Evolutionary conservation across 2,329 filamentous ascomycete species (phyloP).

Genomic region (Penicillium verrucosum): DNA sequence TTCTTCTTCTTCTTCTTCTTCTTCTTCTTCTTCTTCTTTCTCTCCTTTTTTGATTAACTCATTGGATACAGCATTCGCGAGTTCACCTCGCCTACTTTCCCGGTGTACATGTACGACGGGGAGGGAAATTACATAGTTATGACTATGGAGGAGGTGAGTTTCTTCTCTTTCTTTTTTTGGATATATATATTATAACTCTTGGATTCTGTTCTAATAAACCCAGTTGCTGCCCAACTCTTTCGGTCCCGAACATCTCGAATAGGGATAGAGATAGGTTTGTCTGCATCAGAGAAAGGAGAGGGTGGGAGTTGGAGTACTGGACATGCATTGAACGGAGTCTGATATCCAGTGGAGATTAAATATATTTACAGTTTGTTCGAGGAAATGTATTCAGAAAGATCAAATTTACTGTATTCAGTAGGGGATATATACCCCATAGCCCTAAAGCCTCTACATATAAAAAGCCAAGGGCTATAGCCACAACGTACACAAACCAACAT

Average conservation of each 20-base stretch:
- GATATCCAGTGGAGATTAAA: neutral
- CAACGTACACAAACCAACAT: neutral
- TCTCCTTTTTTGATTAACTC: conserved; percentile 6
- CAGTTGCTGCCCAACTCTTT: conserved; percentile 68
- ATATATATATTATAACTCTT: neutral
- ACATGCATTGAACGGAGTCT: neutral
- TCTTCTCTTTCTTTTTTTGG: neutral
- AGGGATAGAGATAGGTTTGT: neutral
- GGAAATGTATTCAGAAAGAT: neutral
- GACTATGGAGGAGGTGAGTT: conserved; percentile 41
- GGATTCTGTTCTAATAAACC: conserved; percentile 1
- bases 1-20: neutral
- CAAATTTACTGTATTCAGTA: neutral
- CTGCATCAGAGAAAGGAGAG: neutral
- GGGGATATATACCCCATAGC: neutral
- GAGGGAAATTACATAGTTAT: conserved; percentile 58
- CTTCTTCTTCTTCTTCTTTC: neutral
- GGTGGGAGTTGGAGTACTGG: neutral
- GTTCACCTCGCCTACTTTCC: conserved; percentile 66
- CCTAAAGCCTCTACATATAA: neutral
- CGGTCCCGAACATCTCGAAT: conserved; percentile 56
- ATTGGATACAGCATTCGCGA: conserved; percentile 60
- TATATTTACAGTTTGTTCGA: neutral
- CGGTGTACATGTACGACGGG: conserved; percentile 90
- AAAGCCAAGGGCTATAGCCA: neutral